Conservation (phyloP, 495 filamentous ascomycete genomes). For the Penicillium mononematosum region DNA sequence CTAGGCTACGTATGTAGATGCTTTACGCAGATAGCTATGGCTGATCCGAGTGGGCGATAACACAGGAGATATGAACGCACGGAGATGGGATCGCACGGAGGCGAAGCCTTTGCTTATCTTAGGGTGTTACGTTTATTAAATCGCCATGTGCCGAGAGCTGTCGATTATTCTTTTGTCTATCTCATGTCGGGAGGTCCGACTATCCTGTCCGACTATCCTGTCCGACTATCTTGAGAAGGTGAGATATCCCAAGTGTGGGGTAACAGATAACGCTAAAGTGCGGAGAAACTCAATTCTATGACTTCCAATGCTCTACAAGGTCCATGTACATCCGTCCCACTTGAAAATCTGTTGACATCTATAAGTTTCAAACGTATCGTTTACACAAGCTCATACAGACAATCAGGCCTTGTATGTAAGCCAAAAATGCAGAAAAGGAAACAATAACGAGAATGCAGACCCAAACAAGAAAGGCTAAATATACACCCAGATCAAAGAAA, state of each 20-base stretch:
- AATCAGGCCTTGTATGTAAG: not conserved
- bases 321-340: not conserved
- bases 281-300: not conserved
- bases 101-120: constrained; percentile 5
- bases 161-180: no score
- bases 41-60: constrained; percentile 10
- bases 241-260: not conserved
- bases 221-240: not conserved
- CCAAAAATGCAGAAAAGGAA: constrained; percentile 10
- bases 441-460: constrained; percentile 18
- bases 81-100: not conserved
- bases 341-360: not conserved
- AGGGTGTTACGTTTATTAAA: not conserved
- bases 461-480: constrained; percentile 28
- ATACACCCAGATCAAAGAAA: constrained; percentile 24
- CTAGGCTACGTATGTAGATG: not conserved
- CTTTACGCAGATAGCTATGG: not conserved
- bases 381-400: constrained; percentile 1
- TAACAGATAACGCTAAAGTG: not conserved
- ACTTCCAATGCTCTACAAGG: not conserved
- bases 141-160: not conserved
- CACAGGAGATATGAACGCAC: not conserved
- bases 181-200: no score
- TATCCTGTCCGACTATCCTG: no score
- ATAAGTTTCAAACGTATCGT: not conserved